These are phyloP conservation scores for Candida boleticola DNA, from an alignment of 805 yeast genomes.

Conservation along the genomic window DNA sequence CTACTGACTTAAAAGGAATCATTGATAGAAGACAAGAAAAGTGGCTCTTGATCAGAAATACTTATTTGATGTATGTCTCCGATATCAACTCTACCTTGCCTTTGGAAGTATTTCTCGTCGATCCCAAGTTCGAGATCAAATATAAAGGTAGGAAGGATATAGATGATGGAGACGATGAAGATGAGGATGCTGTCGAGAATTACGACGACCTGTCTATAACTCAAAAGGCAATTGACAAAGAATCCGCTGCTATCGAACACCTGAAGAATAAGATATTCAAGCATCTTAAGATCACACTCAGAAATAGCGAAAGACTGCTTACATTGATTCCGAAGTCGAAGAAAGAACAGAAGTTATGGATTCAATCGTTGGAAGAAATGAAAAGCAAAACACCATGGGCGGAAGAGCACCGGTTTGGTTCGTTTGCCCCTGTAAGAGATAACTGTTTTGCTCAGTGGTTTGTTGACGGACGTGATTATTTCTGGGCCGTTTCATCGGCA, in stretches of 20 bases:
- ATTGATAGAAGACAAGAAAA: slow-evolving; percentile 85
- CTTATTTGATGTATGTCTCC: slow-evolving; percentile 82
- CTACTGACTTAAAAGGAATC: slow-evolving; percentile 81
- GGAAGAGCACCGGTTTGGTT: slow-evolving; percentile 68
- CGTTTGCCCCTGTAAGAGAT: slow-evolving; percentile 89
- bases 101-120: slow-evolving; percentile 89
- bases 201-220: slow-evolving; percentile 4
- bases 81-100: slow-evolving; percentile 86
- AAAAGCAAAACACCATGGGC: slow-evolving; percentile 69
- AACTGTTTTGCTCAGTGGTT: slow-evolving; percentile 93
- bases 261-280: slow-evolving; percentile 49
- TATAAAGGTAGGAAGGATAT: slow-evolving; percentile 36
- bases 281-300: slow-evolving; percentile 52
- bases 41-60: slow-evolving; percentile 86
- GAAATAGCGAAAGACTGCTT: slow-evolving; percentile 76
- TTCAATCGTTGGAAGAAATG: slow-evolving; percentile 69
- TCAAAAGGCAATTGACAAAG: slow-evolving; percentile 11
- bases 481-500: slow-evolving; percentile 95
- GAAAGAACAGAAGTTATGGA: slow-evolving; percentile 69
- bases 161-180: slow-evolving; percentile 36
- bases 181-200: slow-evolving; percentile 5
- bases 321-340: slow-evolving; percentile 68
- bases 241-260: slow-evolving; percentile 15
- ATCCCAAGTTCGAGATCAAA: slow-evolving; percentile 60
- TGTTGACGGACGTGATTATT: slow-evolving; percentile 94